Conservation (phyloP, 1,284 basidiomycete species). For the Vanrija pseudolonga region DNA sequence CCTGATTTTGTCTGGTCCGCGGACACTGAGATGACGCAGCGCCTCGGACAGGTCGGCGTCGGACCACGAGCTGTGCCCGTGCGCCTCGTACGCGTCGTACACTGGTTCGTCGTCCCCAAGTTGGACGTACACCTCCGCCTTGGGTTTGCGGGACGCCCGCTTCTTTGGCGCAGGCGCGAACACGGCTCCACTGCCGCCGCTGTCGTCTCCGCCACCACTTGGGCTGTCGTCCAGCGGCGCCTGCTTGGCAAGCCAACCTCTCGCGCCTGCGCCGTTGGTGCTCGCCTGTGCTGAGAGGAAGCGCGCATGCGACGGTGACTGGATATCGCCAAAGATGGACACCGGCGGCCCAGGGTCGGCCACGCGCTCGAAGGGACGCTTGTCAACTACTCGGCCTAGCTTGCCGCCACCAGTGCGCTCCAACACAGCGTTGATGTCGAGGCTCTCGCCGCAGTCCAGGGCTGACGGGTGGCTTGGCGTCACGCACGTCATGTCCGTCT, state of each 20-base stretch:
- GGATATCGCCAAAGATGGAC: conserved; percentile 28
- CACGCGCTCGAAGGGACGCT: neutral
- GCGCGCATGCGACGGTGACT: conserved; percentile 19
- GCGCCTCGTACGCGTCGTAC: too few relatives aligned
- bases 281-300: conserved; percentile 37
- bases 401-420: conserved; percentile 54
- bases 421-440: conserved; percentile 69
- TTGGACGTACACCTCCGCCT: neutral
- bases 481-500: conserved; percentile 91
- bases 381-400: conserved; percentile 8
- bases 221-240: conserved; percentile 1
- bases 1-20: neutral
- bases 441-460: conserved; percentile 78
- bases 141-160: neutral
- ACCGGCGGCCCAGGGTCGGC: conserved; percentile 24
- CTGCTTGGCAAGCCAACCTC: conserved; percentile 27
- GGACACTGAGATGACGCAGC: neutral
- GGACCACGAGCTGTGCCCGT: neutral
- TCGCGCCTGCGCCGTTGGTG: conserved; percentile 7
- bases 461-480: conserved; percentile 85
- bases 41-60: neutral
- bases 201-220: too few relatives aligned
- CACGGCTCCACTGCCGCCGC: too few relatives aligned
- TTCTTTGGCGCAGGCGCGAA: too few relatives aligned
- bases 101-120: too few relatives aligned